Evolutionary conservation across 2,329 filamentous ascomycete genomes (phyloP), one percentile per base, ranked within the genome.

Genomic region (Ascochyta koolunga): DNA sequence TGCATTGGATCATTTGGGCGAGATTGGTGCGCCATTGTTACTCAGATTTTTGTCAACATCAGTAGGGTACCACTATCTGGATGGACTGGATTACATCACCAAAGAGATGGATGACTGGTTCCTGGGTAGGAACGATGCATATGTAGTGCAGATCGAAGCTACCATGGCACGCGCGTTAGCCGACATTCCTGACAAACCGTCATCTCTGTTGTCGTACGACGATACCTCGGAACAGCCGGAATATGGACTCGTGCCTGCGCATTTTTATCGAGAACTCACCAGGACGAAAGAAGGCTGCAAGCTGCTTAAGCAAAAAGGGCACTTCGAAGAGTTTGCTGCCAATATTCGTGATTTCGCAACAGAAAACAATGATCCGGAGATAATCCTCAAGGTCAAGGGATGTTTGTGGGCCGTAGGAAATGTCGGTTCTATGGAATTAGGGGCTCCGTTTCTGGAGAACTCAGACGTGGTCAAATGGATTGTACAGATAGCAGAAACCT

Each of bases 41-140:
- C 80, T 99, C 45, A 89, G 95, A 35, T 99, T 99, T 75, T 76
- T 99, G 48, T 97, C 93, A 0, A 98, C 93, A 0, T 97, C 93
- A 2, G 93, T 97, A 52, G 95, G 95, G 43, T 99, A 99, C 70
- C 93, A 98, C 74, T 99, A 99, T 74, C 82, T 99, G 5, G 92
- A 98, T 70, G 95, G 93, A 0, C 81, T 99, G 37, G 96, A 99
- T 77, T 99, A 99, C 72, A 99, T 99, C 74, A 97, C 93, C 58
- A 95, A 96, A 71, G 96, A 99, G 74, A 99, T 99, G 95, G 95
- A 99, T 65, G 96, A 99, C 76, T 99, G 95, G 95, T 99, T 98
- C 70, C 82, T 99, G 16, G 95, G 95, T 13, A 87, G 95, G 38
- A 99, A 99, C 70, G 93, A 99, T 72, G 89, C 87, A n/a, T 99